Evolutionary conservation across 129 eudicot species (phyloP).

Genomic region (Oenanthe sinensis): DNA sequence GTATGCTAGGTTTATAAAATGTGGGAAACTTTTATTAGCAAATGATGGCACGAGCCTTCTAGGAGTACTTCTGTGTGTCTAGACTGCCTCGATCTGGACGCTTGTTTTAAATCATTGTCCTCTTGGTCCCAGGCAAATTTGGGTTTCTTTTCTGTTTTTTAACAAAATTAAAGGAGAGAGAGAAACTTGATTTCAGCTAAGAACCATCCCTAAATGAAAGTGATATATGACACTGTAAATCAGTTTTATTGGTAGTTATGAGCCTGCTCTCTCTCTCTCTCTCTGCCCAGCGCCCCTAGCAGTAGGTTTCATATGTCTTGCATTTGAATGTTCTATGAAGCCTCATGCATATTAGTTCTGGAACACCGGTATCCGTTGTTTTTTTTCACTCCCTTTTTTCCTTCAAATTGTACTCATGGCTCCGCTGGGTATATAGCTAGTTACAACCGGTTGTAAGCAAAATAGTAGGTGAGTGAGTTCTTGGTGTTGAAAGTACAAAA

Average conservation of each 20-base stretch:
- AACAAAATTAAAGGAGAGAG: neutral
- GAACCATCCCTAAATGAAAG: neutral
- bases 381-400: neutral
- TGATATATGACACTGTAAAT: neutral
- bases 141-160: neutral
- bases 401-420: neutral
- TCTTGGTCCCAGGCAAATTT: neutral
- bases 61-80: neutral
- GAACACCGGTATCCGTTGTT: neutral
- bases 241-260: neutral
- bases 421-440: neutral
- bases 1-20: neutral
- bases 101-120: neutral
- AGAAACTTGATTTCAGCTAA: neutral
- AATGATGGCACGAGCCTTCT: neutral
- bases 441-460: neutral
- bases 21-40: neutral
- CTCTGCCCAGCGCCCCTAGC: neutral
- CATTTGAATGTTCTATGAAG: neutral
- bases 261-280: neutral
- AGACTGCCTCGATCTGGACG: too few relatives aligned
- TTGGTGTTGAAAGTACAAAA: neutral
- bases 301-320: too few relatives aligned
- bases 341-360: slow-evolving; percentile 1
- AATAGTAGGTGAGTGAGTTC: neutral